Evolutionary conservation across 2,329 filamentous ascomycete genomes (phyloP), one percentile per base, ranked within the genome.

Genomic region (Tolypocladium ovalisporum): DNA sequence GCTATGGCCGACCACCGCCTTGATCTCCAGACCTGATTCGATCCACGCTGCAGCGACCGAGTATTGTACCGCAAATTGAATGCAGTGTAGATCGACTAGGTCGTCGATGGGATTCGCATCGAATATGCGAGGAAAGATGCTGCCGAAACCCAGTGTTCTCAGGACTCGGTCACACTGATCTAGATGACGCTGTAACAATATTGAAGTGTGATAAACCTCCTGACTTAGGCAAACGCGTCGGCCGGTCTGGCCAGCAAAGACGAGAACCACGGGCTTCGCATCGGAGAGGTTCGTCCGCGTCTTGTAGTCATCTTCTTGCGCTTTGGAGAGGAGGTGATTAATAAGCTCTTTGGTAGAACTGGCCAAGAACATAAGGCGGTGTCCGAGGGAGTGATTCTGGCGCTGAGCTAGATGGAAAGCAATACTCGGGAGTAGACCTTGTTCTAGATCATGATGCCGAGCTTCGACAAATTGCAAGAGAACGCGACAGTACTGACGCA

Each of bases 1-100:
- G 56, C 70, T 74, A 58, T 76, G 74, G 1, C 74, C 74, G 6
- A 64, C 32, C 10, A 62, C 29, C 12, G 55, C 54, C 13, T 53
- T 54, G 4, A 57, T 32, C 13, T 59, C 13, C 15, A 62, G 24
- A 1, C 62, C 62, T 10, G 57, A 39, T 17, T 58, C 54, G 10
- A 64, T 56, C 62, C 62, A 64, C 3, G 56, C 44, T 13, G 29
- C 54, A 5, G 62, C 61, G 42, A 37, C 54, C 0, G 62, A 42
- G 36, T 62, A 60, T n/a, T 64, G 62, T 17, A 59, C 5, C 1
- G 58, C 53, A 27, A 64, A 59, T 3, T 60, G 32, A 12, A 75
- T 63, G 8, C 66, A 67, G 22, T 77, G 76, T 1, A 76, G 62
- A 0, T 60, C 27, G 6, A 68, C 64, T 1, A 66, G n/a, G 54